These are phyloP conservation scores for Yamadazyma songkhlaensis DNA, from an alignment of 1,139 yeast genomes.

Conservation along the genomic window DNA sequence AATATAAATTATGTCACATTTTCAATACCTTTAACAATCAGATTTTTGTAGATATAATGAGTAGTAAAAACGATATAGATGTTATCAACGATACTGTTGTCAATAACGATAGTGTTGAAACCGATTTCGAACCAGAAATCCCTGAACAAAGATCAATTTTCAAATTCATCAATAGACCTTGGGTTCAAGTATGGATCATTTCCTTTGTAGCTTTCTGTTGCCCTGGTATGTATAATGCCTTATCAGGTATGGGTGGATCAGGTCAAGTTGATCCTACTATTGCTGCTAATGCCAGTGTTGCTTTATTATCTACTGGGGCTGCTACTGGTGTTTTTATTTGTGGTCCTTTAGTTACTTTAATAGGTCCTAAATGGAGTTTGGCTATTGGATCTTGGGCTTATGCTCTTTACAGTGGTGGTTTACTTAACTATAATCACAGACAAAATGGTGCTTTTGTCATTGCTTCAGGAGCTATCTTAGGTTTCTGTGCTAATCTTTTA, in stretches of 20 bases:
- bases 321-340: constrained; percentile 53
- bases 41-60: no score
- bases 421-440: constrained; percentile 46
- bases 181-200: constrained; percentile 31
- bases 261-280: constrained; percentile 31
- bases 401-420: constrained; percentile 51
- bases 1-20: no score
- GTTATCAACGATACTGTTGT: constrained; percentile 1
- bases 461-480: constrained; percentile 58
- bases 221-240: constrained; percentile 59
- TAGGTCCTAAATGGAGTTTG: constrained; percentile 50
- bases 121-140: neutral
- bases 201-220: constrained; percentile 53
- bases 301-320: constrained; percentile 56
- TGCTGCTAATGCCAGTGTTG: constrained; percentile 53
- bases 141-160: neutral
- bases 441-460: constrained; percentile 37
- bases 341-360: constrained; percentile 54
- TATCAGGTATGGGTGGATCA: constrained; percentile 51
- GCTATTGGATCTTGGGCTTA: constrained; percentile 58
- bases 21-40: no score
- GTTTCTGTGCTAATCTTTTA: constrained; percentile 53
- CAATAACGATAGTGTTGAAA: constrained; percentile 1
- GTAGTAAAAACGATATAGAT: no score
- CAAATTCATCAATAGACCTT: constrained; percentile 33